phyloP scores from a whole-genome alignment of 2,329 filamentous ascomycete species.

The Talaromyces sp. region DNA sequence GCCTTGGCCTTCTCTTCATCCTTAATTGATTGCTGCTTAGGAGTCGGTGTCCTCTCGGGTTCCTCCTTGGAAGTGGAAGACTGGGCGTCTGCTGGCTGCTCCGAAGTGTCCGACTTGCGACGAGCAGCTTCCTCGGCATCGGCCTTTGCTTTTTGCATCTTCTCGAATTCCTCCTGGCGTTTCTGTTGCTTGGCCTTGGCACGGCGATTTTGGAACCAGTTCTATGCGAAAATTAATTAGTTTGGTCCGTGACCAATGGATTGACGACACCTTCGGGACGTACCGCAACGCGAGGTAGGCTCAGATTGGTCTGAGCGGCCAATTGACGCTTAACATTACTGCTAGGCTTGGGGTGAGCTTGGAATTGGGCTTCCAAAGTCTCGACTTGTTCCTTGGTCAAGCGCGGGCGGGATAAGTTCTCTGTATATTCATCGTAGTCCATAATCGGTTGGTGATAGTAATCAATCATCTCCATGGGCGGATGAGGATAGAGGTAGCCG shows the following conservation, averaged over 20 bases:
- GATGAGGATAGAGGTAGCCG: slow-evolving; percentile 41
- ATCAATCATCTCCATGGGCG: slow-evolving; percentile 47
- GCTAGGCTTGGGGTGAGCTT: slow-evolving; percentile 54
- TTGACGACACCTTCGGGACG: slow-evolving; percentile 26
- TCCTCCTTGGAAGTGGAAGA: slow-evolving; percentile 26
- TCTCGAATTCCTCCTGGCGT: slow-evolving; percentile 53
- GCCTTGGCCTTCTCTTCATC: slow-evolving; percentile 19
- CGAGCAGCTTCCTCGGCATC: slow-evolving; percentile 41
- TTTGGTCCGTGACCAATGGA: not conserved
- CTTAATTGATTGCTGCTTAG: slow-evolving; percentile 31
- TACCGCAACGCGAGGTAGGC: slow-evolving; percentile 53
- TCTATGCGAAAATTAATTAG: slow-evolving; percentile 34
- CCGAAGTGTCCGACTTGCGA: slow-evolving; percentile 31
- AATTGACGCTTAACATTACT: slow-evolving; percentile 54
- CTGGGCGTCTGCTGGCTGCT: slow-evolving; percentile 27
- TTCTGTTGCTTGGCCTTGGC: slow-evolving; percentile 57
- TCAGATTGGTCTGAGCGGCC: slow-evolving; percentile 52
- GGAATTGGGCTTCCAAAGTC: slow-evolving; percentile 53
- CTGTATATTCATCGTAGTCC: slow-evolving; percentile 52
- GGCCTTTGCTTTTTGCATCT: slow-evolving; percentile 44
- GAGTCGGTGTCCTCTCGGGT: slow-evolving; percentile 28
- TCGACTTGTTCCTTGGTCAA: slow-evolving; percentile 57
- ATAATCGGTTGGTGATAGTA: slow-evolving; percentile 45
- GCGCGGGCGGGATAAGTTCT: slow-evolving; percentile 52
- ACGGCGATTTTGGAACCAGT: slow-evolving; percentile 57